These are phyloP conservation scores for Monilinia fructicola DNA, from an alignment of 2,329 filamentous ascomycete species.

Conservation along the genomic window DNA sequence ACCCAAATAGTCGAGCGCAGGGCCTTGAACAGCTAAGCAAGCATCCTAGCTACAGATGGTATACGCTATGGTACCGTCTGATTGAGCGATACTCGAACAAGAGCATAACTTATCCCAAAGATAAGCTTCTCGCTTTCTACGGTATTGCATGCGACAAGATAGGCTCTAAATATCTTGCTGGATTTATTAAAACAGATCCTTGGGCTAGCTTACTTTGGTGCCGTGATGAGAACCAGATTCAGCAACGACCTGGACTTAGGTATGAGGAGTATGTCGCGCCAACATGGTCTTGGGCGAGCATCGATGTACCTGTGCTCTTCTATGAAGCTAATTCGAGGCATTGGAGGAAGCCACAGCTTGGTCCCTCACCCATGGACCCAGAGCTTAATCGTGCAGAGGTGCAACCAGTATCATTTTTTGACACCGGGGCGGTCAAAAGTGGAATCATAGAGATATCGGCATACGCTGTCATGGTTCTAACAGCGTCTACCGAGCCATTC, in stretches of 20 bases:
- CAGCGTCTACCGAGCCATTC: background rate
- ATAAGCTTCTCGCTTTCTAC: background rate
- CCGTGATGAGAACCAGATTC: background rate
- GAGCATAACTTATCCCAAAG: background rate
- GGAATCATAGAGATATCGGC: background rate
- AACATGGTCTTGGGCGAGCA: background rate
- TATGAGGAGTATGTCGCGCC: background rate
- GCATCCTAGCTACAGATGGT: background rate
- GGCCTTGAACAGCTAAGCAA: background rate
- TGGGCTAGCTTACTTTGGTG: background rate
- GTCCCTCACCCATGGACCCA: background rate
- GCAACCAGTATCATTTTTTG: background rate
- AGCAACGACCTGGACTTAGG: background rate
- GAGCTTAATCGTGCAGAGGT: background rate
- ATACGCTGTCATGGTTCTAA: background rate
- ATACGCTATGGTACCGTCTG: background rate
- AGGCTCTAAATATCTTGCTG: background rate
- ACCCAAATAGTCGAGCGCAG: background rate
- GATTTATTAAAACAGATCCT: background rate
- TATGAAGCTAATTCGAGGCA: background rate
- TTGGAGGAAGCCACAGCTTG: constrained; percentile 6
- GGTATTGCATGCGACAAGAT: background rate
- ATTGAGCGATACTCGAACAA: background rate
- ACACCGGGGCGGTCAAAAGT: background rate
- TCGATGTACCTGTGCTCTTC: background rate